A percentile compares a stretch with the other conserved stretches of the same genome.
phyloP scores from a whole-genome alignment of 2,329 filamentous ascomycete genomes.

The Pyricularia grisea region DNA sequence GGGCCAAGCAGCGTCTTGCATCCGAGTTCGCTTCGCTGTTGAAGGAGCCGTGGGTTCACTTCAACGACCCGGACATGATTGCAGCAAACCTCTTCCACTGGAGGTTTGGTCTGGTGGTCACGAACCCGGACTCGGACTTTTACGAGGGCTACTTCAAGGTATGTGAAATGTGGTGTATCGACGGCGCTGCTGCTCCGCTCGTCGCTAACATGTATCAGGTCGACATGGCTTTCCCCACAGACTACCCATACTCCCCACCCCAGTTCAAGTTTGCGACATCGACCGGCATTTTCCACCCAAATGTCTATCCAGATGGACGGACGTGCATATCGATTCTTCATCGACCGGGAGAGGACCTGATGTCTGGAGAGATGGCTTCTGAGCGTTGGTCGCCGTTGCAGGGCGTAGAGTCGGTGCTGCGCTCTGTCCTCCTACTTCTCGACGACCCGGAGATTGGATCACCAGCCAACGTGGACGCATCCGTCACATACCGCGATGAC shows the following conservation, averaged over 20 bases:
- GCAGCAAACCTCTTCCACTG: slow-evolving; percentile 71
- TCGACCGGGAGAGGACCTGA: slow-evolving; percentile 80
- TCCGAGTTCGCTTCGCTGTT: slow-evolving; percentile 73
- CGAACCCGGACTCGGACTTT: slow-evolving; percentile 87
- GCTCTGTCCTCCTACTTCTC: slow-evolving; percentile 82
- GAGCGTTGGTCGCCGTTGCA: slow-evolving; percentile 95
- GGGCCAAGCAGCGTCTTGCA: slow-evolving; percentile 76
- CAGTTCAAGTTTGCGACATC: slow-evolving; percentile 66
- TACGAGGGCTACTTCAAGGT: slow-evolving; percentile 85
- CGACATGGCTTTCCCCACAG: slow-evolving; percentile 75
- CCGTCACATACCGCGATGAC: slow-evolving; percentile 72
- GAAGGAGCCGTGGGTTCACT: slow-evolving; percentile 90
- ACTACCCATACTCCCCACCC: slow-evolving; percentile 85
- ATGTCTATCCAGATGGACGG: slow-evolving; percentile 83
- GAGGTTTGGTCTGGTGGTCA: slow-evolving; percentile 80
- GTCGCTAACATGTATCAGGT: slow-evolving; percentile 42
- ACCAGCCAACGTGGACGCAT: slow-evolving; percentile 89
- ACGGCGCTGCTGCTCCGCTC: neutral
- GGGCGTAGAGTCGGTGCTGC: slow-evolving; percentile 87
- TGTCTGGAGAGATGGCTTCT: slow-evolving; percentile 80
- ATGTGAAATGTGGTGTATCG: slow-evolving; percentile 10
- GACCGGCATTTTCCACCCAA: slow-evolving; percentile 76
- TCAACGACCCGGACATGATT: slow-evolving; percentile 49
- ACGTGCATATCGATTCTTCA: slow-evolving; percentile 97
- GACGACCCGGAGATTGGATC: slow-evolving; percentile 92